Conservation (phyloP, 169 alveolate species). For the Cryptosporidium baileyi region DNA sequence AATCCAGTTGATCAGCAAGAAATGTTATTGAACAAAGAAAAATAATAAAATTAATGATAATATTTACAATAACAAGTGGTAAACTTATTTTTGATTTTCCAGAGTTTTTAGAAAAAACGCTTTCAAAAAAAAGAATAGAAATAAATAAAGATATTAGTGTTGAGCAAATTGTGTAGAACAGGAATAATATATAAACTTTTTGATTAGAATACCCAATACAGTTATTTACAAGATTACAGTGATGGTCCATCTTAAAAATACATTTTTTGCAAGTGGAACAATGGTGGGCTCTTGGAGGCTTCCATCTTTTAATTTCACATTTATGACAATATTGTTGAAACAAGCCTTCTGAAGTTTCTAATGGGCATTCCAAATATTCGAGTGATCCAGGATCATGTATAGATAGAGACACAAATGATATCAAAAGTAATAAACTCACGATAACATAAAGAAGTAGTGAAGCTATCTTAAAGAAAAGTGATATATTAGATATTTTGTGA, state of each 20-base stretch:
- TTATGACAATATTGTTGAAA: constrained; percentile 37
- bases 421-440: neutral
- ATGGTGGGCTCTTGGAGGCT: constrained; percentile 90
- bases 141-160: constrained; percentile 15
- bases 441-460: too few relatives aligned
- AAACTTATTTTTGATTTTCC: neutral
- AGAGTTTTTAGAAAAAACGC: neutral
- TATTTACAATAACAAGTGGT: neutral
- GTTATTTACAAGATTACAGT: constrained; percentile 87
- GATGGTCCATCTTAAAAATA: constrained; percentile 88
- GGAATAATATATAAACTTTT: constrained; percentile 85
- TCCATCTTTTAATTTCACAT: constrained; percentile 74
- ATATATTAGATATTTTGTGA: too few relatives aligned
- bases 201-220: constrained; percentile 89
- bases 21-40: constrained; percentile 39
- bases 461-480: too few relatives aligned
- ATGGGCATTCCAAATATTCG: neutral
- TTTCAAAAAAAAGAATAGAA: constrained; percentile 3
- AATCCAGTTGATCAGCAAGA: constrained; percentile 66
- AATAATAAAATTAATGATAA: constrained; percentile 48
- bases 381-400: constrained; percentile 70
- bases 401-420: neutral
- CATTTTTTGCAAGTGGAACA: constrained; percentile 86
- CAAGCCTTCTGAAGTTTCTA: neutral
- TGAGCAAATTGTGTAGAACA: constrained; percentile 74